These are phyloP conservation scores for Alternaria metachromatica DNA, from an alignment of 2,329 filamentous ascomycete genomes.

Conservation along the genomic window DNA sequence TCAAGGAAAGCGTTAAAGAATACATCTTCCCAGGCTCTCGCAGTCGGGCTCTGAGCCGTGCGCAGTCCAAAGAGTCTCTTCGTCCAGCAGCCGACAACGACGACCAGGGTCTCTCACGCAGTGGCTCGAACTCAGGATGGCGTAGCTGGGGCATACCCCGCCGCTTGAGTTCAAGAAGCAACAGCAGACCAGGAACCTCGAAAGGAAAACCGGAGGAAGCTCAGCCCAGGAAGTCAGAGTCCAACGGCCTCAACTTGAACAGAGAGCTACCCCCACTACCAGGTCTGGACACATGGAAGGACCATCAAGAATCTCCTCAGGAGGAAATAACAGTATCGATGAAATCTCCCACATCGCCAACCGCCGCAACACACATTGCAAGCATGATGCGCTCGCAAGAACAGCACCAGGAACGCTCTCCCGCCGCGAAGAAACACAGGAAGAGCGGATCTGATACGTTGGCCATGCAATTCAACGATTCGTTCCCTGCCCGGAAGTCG, in stretches of 20 bases:
- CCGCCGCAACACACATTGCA: slow-evolving; percentile 40
- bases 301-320: slow-evolving; percentile 21
- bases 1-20: slow-evolving; percentile 49
- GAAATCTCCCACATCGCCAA: slow-evolving; percentile 25
- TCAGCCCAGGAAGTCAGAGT: slow-evolving; percentile 34
- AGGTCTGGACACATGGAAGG: slow-evolving; percentile 52
- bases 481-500: slow-evolving; percentile 23
- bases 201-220: slow-evolving; percentile 37
- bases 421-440: slow-evolving; percentile 35
- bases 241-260: slow-evolving; percentile 50
- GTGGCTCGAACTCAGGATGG: slow-evolving; percentile 43
- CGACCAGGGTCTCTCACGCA: slow-evolving; percentile 29
- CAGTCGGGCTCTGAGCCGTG: slow-evolving; percentile 34
- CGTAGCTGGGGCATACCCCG: slow-evolving; percentile 48
- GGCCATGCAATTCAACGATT: slow-evolving; percentile 30
- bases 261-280: slow-evolving; percentile 57
- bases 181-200: slow-evolving; percentile 40
- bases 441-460: slow-evolving; percentile 40
- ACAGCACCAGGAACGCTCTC: slow-evolving; percentile 33
- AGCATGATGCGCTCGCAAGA: slow-evolving; percentile 46
- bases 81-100: slow-evolving; percentile 20
- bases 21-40: slow-evolving; percentile 51
- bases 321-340: slow-evolving; percentile 21
- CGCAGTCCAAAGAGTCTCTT: slow-evolving; percentile 46
- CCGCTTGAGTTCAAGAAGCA: slow-evolving; percentile 41